Base-by-base conservation (phyloP, 2,329 filamentous ascomycete species). In the Paraconiothyrium sp. region DNA sequence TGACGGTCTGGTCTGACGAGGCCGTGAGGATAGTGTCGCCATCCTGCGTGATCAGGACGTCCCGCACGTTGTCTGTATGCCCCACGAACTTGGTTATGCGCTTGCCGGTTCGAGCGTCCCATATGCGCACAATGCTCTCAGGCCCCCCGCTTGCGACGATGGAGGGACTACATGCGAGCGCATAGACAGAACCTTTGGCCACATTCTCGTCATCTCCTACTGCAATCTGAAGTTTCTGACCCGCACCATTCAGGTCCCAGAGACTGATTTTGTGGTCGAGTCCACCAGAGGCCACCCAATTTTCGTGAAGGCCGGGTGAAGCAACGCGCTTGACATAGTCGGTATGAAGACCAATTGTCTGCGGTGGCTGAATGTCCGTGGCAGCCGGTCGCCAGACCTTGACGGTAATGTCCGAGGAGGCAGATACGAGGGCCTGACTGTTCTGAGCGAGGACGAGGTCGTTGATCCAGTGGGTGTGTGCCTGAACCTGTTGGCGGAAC, bases 251-350 rank as follows among this genome's bases (percentile, higher is more conserved):
- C 58, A 99, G 83, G 80, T 99, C 95, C 95, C 95, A 99, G 7
- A 98, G 83, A 73, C 88, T 92, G 66, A 99, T 93, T 75, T 93
- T 94, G 70, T 94, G 89, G 79, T 99, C 95, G 37, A 99, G 85
- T 1, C 94, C 95, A 48, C 94, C 95, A 1, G 94, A 97, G 5
- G 94, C 95, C 20, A 98, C 91, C 94, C 94, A 99, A 70, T 90
- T 89, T 58, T 88, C 86, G 44, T 88, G 84, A 46, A 84, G 81
- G 68, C 87, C 84, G 47, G 94, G 92, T 8, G 92, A 91, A 20
- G 94, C 92, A 41, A 99, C 86, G 69, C 93, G 94, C 81, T 98
- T 99, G 75, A 97, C 94, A 76, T 98, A 99, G 83, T 99, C 95
- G 72, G 90, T 90, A 79, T 99, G 95, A 72, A 94, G 89, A 66